Percentiles rank a stretch among this genome's conserved stretches.
Conservation (phyloP, 2,329 filamentous ascomycete genomes). For the Penicillium aurantiogriseum region DNA sequence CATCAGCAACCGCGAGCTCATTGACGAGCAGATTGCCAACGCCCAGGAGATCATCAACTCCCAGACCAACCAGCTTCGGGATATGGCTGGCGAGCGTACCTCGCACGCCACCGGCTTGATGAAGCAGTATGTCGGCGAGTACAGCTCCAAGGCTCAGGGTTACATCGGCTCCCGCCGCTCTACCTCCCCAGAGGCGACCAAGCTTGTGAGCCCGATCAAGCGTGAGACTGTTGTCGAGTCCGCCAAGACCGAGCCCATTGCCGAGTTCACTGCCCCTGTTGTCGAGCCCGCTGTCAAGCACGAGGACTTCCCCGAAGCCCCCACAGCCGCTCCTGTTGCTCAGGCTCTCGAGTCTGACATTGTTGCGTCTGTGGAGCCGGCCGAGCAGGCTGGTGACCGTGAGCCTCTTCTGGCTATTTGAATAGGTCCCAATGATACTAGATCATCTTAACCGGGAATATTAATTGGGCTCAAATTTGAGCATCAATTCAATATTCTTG, state of each 20-base stretch:
- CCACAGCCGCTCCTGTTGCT: constrained; percentile 39
- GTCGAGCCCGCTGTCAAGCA: constrained; percentile 42
- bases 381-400: constrained; percentile 28
- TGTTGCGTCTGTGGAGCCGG: constrained; percentile 27
- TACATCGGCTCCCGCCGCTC: constrained; percentile 46
- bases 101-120: constrained; percentile 57
- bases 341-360: constrained; percentile 22
- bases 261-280: constrained; percentile 32
- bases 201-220: constrained; percentile 21
- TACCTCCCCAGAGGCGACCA: constrained; percentile 34
- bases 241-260: constrained; percentile 16
- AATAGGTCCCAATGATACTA: not conserved
- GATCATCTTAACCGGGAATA: not conserved
- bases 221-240: constrained; percentile 1
- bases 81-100: constrained; percentile 60
- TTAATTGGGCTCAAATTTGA: not conserved
- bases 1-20: constrained; percentile 63
- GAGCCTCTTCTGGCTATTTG: constrained; percentile 38
- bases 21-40: constrained; percentile 60
- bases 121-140: constrained; percentile 60
- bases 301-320: constrained; percentile 52
- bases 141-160: constrained; percentile 60
- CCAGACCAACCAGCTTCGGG: constrained; percentile 60
- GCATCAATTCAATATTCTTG: not conserved
- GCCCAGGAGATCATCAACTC: constrained; percentile 54